phyloP scores from a whole-genome alignment of 371 early-diverging fungal genomes.

The Funneliformis caledonium region DNA sequence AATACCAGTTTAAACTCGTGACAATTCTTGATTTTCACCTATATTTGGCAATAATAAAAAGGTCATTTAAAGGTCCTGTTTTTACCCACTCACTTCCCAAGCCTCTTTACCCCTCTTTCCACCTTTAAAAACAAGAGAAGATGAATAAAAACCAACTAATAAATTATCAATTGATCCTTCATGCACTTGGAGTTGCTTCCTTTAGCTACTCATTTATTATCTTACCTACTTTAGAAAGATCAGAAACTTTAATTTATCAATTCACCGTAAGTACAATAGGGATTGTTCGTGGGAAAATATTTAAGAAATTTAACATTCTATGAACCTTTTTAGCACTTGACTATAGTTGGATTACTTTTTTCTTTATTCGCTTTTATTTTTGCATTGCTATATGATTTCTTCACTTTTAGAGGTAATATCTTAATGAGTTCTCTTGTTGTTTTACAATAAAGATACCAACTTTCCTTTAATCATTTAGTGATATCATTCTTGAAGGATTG shows the following conservation, averaged over 20 bases:
- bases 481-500: constrained; percentile 15
- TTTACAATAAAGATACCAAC: too few species aligned
- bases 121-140: not conserved
- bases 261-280: not conserved
- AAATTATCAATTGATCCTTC: not conserved
- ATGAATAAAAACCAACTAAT: not conserved
- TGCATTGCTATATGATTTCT: constrained; percentile 12
- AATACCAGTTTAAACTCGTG: too few species aligned
- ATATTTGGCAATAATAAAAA: not conserved
- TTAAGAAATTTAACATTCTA: not conserved
- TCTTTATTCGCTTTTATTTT: constrained; percentile 23
- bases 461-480: not conserved
- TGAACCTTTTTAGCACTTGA: not conserved
- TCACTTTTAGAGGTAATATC: not conserved
- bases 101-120: not conserved
- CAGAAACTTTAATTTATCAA: not conserved
- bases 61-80: not conserved
- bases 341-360: constrained; percentile 19
- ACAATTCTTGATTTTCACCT: not conserved
- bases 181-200: not conserved
- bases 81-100: not conserved
- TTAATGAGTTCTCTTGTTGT: not conserved
- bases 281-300: too few species aligned
- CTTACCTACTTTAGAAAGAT: not conserved
- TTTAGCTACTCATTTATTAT: constrained; percentile 13